Percentiles rank a stretch among this genome's conserved stretches.
These are phyloP conservation scores for Ramularia collo-cygni DNA, from an alignment of 2,329 filamentous ascomycete genomes.

Conservation along the genomic window DNA sequence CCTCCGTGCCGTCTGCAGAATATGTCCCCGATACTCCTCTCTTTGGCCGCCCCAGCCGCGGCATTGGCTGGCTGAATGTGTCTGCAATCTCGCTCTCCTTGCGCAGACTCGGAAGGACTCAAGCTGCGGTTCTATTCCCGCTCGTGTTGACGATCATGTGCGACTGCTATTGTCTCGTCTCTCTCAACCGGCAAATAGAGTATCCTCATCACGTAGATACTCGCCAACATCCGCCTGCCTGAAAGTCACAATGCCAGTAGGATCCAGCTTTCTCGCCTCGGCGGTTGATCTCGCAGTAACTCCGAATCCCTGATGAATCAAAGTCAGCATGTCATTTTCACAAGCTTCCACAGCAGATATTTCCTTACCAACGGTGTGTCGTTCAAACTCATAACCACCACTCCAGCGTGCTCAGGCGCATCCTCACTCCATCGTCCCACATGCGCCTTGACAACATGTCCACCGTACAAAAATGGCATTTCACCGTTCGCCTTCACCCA, in stretches of 20 bases:
- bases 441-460: slow-evolving; percentile 77
- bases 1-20: too few relatives aligned
- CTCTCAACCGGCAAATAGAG: slow-evolving; percentile 40
- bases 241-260: slow-evolving; percentile 83
- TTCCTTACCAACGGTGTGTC: slow-evolving; percentile 64
- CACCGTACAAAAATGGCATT: slow-evolving; percentile 95
- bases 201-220: slow-evolving; percentile 78
- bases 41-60: too few relatives aligned
- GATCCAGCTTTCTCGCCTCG: slow-evolving; percentile 77
- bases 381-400: slow-evolving; percentile 85
- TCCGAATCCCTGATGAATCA: slow-evolving; percentile 66
- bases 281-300: slow-evolving; percentile 81
- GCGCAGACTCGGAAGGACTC: too few relatives aligned
- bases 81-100: too few relatives aligned
- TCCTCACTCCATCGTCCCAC: slow-evolving; percentile 83
- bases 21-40: too few relatives aligned
- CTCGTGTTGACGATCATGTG: too few relatives aligned
- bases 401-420: slow-evolving; percentile 85
- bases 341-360: background rate
- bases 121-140: too few relatives aligned
- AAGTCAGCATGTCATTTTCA: slow-evolving; percentile 8
- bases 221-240: slow-evolving; percentile 91
- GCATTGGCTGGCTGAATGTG: too few relatives aligned
- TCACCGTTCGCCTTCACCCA: slow-evolving; percentile 96
- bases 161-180: background rate